Evolutionary conservation across 2,329 filamentous ascomycete genomes (phyloP).

Genomic region (Arthrinium puccinioides): DNA sequence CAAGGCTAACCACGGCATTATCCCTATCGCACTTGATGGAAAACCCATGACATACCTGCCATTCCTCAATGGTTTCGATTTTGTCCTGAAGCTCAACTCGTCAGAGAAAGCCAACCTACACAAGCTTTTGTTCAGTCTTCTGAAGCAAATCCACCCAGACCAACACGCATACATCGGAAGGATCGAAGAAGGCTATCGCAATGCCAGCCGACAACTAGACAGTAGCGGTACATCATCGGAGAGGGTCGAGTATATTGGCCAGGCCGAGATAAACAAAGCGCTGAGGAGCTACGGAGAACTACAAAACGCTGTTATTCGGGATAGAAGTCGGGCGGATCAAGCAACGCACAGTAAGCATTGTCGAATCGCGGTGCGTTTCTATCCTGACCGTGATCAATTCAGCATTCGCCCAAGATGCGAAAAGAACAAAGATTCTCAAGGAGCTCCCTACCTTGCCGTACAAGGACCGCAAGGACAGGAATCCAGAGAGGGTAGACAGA

Average conservation of each 20-base stretch:
- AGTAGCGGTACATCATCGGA: too few relatives aligned
- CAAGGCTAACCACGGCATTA: slow-evolving; percentile 1
- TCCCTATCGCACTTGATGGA: slow-evolving; percentile 6
- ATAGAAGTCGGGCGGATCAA: too few relatives aligned
- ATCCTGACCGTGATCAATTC: too few relatives aligned
- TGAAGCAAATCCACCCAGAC: slow-evolving; percentile 4
- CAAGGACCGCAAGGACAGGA: slow-evolving; percentile 10
- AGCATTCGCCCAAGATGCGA: too few relatives aligned
- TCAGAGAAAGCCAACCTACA: too few relatives aligned
- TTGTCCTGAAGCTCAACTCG: slow-evolving; percentile 7
- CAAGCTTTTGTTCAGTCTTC: slow-evolving; percentile 6
- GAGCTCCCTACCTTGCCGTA: slow-evolving; percentile 3
- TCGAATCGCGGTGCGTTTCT: too few relatives aligned
- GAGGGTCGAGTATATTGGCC: not conserved
- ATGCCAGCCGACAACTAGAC: too few relatives aligned
- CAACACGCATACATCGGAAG: too few relatives aligned
- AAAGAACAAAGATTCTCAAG: not conserved
- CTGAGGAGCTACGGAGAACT: not conserved
- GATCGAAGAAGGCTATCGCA: too few relatives aligned
- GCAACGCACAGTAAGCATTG: too few relatives aligned
- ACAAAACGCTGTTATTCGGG: too few relatives aligned
- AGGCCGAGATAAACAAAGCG: not conserved
- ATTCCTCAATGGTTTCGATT: slow-evolving; percentile 1
- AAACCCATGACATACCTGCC: slow-evolving; percentile 1
- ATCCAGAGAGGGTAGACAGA: slow-evolving; percentile 6